Evolutionary conservation across 139 green algal genomes (phyloP).

Genomic region (Volvox africanus): DNA sequence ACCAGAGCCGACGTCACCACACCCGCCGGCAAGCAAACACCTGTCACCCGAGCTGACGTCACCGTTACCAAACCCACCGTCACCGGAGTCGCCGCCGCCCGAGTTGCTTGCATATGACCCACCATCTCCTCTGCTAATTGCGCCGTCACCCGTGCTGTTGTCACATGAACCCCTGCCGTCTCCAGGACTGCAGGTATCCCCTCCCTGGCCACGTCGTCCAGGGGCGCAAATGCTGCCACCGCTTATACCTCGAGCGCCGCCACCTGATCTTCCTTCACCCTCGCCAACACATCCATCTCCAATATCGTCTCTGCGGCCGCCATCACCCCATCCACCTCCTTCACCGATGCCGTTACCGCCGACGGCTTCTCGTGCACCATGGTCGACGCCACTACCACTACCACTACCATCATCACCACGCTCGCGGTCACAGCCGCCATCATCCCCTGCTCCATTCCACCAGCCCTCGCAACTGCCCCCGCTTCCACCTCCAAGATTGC

Average conservation of each 20-base stretch:
- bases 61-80: neutral
- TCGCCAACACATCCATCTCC: neutral
- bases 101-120: neutral
- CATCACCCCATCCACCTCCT: neutral
- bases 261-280: neutral
- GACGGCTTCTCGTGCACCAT: too few species aligned
- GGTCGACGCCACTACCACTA: neutral
- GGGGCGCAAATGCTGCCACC: neutral
- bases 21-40: neutral
- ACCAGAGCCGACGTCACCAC: neutral
- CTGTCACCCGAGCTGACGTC: neutral
- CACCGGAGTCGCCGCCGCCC: neutral
- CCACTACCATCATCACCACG: neutral
- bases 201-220: neutral
- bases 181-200: neutral
- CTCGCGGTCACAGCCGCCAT: too few species aligned
- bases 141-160: neutral
- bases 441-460: neutral
- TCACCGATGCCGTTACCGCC: neutral
- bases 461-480: too few species aligned
- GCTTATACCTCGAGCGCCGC: neutral
- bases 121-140: neutral
- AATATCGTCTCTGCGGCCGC: neutral
- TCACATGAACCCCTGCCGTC: neutral
- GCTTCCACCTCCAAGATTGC: neutral